phyloP scores from a whole-genome alignment of 164 flowering plant genomes.

The Nymphaea thermarum region DNA sequence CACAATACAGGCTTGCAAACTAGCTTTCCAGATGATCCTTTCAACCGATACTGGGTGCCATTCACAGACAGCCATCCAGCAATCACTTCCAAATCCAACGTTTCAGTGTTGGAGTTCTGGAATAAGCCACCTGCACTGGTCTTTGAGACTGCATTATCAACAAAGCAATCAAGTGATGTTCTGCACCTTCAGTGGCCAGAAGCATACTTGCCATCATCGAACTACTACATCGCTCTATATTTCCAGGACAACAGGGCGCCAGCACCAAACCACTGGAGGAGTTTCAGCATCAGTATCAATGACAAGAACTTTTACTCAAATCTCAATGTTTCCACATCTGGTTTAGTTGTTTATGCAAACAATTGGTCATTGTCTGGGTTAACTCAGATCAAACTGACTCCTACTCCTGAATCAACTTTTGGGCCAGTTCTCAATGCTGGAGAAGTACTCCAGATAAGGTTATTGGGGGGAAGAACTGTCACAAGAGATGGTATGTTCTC shows the following conservation, averaged over 20 bases:
- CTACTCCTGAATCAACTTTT: slow-evolving; percentile 30
- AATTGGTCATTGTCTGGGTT: slow-evolving; percentile 69
- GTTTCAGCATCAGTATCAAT: slow-evolving; percentile 50
- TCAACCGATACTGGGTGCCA: slow-evolving; percentile 75
- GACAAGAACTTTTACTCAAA: slow-evolving; percentile 39
- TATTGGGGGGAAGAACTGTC: slow-evolving; percentile 47
- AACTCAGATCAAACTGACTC: slow-evolving; percentile 38
- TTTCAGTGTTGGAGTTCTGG: slow-evolving; percentile 60
- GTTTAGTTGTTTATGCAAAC: slow-evolving; percentile 38
- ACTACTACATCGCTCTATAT: slow-evolving; percentile 66
- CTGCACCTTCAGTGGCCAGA: slow-evolving; percentile 54
- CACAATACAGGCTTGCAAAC: slow-evolving; percentile 9
- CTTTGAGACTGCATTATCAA: slow-evolving; percentile 37
- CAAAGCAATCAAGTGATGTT: slow-evolving; percentile 48
- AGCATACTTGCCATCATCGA: slow-evolving; percentile 26
- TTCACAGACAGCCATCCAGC: slow-evolving; percentile 35
- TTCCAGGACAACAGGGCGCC: slow-evolving; percentile 62
- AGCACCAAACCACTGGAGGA: slow-evolving; percentile 79
- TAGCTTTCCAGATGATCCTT: slow-evolving; percentile 91
- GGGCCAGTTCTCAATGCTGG: slow-evolving; percentile 83
- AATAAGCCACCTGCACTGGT: slow-evolving; percentile 63
- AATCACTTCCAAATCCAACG: slow-evolving; percentile 26
- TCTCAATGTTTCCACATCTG: slow-evolving; percentile 50
- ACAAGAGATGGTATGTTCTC: slow-evolving; percentile 54
- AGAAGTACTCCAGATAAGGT: slow-evolving; percentile 53